Evolutionary conservation across 2,329 filamentous ascomycete species (phyloP), one percentile per base, ranked within the genome.

Genomic region (Tympanopsis confertula): DNA sequence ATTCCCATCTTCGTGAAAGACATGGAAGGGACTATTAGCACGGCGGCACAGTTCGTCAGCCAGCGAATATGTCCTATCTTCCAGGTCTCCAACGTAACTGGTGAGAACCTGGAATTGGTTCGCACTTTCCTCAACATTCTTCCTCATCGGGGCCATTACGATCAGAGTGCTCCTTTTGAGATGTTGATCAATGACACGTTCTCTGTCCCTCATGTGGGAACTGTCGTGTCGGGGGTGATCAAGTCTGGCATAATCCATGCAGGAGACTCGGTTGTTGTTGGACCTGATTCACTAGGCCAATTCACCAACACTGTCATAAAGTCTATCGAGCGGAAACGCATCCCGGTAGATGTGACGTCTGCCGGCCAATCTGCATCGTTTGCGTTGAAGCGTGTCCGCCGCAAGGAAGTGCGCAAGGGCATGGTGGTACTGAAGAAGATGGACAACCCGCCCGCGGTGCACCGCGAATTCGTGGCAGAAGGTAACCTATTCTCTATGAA

Each of bases 181-280:
- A 95, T 96, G 48, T 81, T 94, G 42, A 74, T 98, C 45, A 98
- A 96, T 53, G 91, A 98, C 55, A 96, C 86, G 0, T 98, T 96
- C 68, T 95, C 88, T 0, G 91, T 98, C 4, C 91, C 91, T 2
- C 94, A 94, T 57, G 87, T 94, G 1, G 91, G 91, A 12, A 98
- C 91, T 0, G 91, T 98, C 0, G 88, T 98, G 2, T 91, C 86
- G 24, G 91, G 91, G 0, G 88, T 98, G 22, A 80, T 96, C 44
- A 94, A 93, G 50, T 77, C 80, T 1, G 83, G 89, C 1, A 79
- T 93, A 1, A 74, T 94, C 13, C 91, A 96, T 54, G 75, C 85
- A 1, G 89, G 89, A n/a, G 91, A 98, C 52, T 78, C 71, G 5
- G 80, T 98, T 4, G 69, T 94, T 26, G 77, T 98, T 19, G 91